Conservation (phyloP, 495 filamentous ascomycete species). For the Penicillium nucicola region DNA sequence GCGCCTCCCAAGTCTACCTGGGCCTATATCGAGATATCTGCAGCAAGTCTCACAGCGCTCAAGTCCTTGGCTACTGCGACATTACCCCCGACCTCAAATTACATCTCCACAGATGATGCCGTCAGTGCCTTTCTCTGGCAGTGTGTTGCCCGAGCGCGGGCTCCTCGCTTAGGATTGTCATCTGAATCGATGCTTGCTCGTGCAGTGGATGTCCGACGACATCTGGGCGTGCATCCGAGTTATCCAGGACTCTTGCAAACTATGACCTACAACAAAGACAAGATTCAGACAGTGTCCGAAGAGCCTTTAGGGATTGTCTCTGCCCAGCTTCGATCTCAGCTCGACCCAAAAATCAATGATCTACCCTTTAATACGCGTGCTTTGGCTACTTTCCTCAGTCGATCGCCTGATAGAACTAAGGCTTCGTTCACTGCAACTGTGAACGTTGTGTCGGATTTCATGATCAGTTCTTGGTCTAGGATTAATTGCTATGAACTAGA, state of each 20-base stretch:
- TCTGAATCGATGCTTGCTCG: conserved; percentile 39
- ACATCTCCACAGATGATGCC: conserved; percentile 53
- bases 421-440: conserved; percentile 24
- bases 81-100: conserved; percentile 12
- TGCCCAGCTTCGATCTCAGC: conserved; percentile 38
- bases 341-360: conserved; percentile 36
- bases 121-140: conserved; percentile 54
- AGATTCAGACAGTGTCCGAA: conserved; percentile 26
- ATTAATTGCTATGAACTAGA: conserved; percentile 42
- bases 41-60: too few relatives aligned
- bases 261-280: conserved; percentile 34
- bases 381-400: conserved; percentile 38
- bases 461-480: conserved; percentile 55
- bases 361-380: conserved; percentile 35
- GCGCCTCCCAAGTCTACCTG: conserved; percentile 30
- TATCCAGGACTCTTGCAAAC: conserved; percentile 48
- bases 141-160: conserved; percentile 42
- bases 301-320: conserved; percentile 38
- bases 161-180: conserved; percentile 31
- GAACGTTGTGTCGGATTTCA: conserved; percentile 38
- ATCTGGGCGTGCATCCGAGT: conserved; percentile 35
- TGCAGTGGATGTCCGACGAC: conserved; percentile 48
- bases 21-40: conserved; percentile 40
- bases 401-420: conserved; percentile 26
- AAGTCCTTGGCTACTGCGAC: too few relatives aligned